These are phyloP conservation scores for Sordariomycetes sp. DNA, from an alignment of 2,329 filamentous ascomycete species.

Conservation along the genomic window DNA sequence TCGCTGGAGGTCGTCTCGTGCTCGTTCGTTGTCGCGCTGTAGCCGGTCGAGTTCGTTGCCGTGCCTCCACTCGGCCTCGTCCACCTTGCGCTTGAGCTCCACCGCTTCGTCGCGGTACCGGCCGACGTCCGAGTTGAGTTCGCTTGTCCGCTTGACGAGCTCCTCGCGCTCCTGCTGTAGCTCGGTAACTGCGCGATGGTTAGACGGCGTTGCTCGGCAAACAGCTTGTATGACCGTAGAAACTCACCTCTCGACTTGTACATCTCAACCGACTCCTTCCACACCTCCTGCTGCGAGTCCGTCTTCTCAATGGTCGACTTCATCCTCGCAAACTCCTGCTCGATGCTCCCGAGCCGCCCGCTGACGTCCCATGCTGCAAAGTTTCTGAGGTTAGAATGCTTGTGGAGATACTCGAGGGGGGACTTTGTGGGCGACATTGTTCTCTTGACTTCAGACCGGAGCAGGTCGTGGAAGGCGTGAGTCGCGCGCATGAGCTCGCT, in stretches of 20 bases:
- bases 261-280: conserved; percentile 62
- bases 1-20: conserved; percentile 39
- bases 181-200: conserved; percentile 24
- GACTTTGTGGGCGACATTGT: conserved; percentile 3
- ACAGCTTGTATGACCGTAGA: conserved; percentile 3
- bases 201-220: neutral
- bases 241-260: conserved; percentile 62
- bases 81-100: conserved; percentile 27
- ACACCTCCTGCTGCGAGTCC: conserved; percentile 50
- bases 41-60: conserved; percentile 41
- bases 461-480: conserved; percentile 1
- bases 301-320: conserved; percentile 60
- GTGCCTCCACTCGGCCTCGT: conserved; percentile 21
- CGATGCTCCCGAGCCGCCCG: conserved; percentile 61
- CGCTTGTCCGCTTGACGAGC: conserved; percentile 41
- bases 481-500: neutral
- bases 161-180: conserved; percentile 33
- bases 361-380: conserved; percentile 70
- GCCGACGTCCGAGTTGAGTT: conserved; percentile 35
- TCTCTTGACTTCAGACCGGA: conserved; percentile 10
- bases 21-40: conserved; percentile 37
- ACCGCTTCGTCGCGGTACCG: conserved; percentile 35
- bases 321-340: conserved; percentile 58
- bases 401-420: conserved; percentile 41
- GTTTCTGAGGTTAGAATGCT: conserved; percentile 54